Percentiles rank a stretch among this genome's conserved stretches.
Evolutionary conservation across 1,139 yeast genomes (phyloP).

Genomic region (Candida tunisiensis): DNA sequence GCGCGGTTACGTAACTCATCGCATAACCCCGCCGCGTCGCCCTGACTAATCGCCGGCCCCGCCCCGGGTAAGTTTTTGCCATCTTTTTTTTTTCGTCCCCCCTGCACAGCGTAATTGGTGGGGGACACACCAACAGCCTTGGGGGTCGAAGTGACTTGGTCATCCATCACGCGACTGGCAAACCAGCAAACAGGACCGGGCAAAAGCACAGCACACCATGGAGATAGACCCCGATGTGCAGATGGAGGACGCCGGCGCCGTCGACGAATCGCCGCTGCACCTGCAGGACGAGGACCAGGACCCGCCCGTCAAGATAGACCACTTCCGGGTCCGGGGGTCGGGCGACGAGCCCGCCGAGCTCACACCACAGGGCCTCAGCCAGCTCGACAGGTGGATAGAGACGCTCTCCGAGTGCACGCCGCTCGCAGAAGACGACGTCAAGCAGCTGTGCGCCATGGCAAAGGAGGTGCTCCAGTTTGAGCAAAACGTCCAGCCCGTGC

Average conservation of each 20-base stretch:
- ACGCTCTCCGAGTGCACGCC: slow-evolving; percentile 64
- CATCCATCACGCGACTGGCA: too few species aligned
- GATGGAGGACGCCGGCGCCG: slow-evolving; percentile 18
- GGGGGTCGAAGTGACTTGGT: too few species aligned
- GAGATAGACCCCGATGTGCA: slow-evolving; percentile 23
- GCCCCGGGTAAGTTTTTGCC: too few species aligned
- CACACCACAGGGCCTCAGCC: slow-evolving; percentile 25
- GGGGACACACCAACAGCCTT: too few species aligned
- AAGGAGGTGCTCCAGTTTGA: slow-evolving; percentile 82
- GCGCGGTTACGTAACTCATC: too few species aligned
- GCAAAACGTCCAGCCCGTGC: slow-evolving; percentile 87
- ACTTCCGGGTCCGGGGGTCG: slow-evolving; percentile 1
- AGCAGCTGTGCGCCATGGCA: slow-evolving; percentile 60
- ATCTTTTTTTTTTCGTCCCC: too few species aligned
- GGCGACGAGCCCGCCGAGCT: slow-evolving; percentile 1
- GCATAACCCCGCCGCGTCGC: too few species aligned
- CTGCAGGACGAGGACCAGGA: slow-evolving; percentile 2
- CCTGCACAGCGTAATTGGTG: too few species aligned
- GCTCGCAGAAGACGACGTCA: slow-evolving; percentile 67
- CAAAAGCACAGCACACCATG: slow-evolving; percentile 11
- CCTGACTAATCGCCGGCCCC: too few species aligned
- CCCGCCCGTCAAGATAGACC: slow-evolving; percentile 1
- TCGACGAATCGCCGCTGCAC: slow-evolving; percentile 3
- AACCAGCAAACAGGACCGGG: too few species aligned
- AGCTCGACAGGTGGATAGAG: slow-evolving; percentile 59